A percentile compares a stretch with the other conserved stretches of the same genome.
These are phyloP conservation scores for Apiotrichum mycotoxinovorans DNA, from an alignment of 1,284 basidiomycete genomes.

Conservation along the genomic window DNA sequence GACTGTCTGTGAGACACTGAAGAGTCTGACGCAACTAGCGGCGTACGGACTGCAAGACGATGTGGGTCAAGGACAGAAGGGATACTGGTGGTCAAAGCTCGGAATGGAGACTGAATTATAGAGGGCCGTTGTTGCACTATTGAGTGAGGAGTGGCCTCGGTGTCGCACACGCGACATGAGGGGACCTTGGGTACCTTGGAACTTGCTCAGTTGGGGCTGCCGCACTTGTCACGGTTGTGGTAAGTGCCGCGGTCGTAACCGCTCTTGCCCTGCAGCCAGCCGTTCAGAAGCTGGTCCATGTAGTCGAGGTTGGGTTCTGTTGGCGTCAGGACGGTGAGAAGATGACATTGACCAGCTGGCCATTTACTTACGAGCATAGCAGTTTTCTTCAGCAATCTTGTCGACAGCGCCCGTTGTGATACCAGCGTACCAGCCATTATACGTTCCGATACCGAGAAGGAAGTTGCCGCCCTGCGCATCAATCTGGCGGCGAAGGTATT, in stretches of 20 bases:
- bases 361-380: not conserved
- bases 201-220: not conserved
- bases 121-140: too few species aligned
- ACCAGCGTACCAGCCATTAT: slow-evolving; percentile 71
- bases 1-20: too few species aligned
- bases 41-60: too few species aligned
- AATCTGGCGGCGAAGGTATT: slow-evolving; percentile 28
- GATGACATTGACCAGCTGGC: slow-evolving; percentile 49
- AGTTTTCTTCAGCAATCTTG: slow-evolving; percentile 33
- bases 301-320: slow-evolving; percentile 62
- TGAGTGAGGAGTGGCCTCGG: not conserved
- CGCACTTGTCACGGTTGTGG: slow-evolving; percentile 32
- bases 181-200: too few species aligned
- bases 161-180: not conserved
- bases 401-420: slow-evolving; percentile 57
- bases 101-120: too few species aligned
- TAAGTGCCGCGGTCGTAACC: slow-evolving; percentile 64
- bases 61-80: too few species aligned
- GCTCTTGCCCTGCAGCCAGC: slow-evolving; percentile 67
- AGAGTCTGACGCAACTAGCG: too few species aligned
- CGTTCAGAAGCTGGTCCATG: slow-evolving; percentile 71
- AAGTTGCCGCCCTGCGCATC: slow-evolving; percentile 58
- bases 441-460: slow-evolving; percentile 61
- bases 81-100: too few species aligned
- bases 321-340: slow-evolving; percentile 12